Base-by-base conservation (phyloP, 495 filamentous ascomycete species). In the Hyaloscypha hepaticicola region DNA sequence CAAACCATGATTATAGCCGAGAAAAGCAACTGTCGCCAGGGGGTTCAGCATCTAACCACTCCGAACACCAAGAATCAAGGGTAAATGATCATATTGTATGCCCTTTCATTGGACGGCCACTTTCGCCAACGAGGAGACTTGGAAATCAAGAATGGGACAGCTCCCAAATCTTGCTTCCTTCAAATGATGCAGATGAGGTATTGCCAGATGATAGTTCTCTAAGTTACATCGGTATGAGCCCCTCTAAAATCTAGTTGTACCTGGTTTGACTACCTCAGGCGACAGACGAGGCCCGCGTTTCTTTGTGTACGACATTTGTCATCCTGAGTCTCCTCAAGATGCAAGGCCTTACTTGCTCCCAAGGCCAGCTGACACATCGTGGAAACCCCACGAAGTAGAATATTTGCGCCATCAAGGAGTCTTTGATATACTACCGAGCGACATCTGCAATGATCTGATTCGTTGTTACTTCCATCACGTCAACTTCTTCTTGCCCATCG, bases 401-500 rank as follows among this genome's bases (percentile, higher is more conserved):
- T 68, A 65, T 49, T 45, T 68, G 56, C 66, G 61, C 26, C 55
- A 64, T 41, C 52, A 65, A 50, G 62, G 66, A 28, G 61, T 45
- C 33, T 68, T 68, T 48, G 50, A 25, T 55, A 59, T 28, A 11
- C 52, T 63, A 29, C 48, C 62, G 5, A 62, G 71, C 41, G 66
- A 71, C 22, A 53, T 71, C 1, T 66, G 69, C 24, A 66, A 72
- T 45, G 41, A 70, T 3, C 55, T 67, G 49, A 38, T 67, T 12
- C 66, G 65, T 21, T 69, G 70, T 29, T 71, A 65, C 27, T 74
- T 80, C 45, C 67, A 73, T 26, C 73, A 79, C 60, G 76, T 80
- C 5, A 76, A 80, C 64, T 74, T 78, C 12, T 70, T 79, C 19
- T 57, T 78, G 26, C 78, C 78, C 2, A 69, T 80, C 14, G 67